phyloP scores from a whole-genome alignment of 2,329 filamentous ascomycete genomes.

The Penicillium rolfsii region DNA sequence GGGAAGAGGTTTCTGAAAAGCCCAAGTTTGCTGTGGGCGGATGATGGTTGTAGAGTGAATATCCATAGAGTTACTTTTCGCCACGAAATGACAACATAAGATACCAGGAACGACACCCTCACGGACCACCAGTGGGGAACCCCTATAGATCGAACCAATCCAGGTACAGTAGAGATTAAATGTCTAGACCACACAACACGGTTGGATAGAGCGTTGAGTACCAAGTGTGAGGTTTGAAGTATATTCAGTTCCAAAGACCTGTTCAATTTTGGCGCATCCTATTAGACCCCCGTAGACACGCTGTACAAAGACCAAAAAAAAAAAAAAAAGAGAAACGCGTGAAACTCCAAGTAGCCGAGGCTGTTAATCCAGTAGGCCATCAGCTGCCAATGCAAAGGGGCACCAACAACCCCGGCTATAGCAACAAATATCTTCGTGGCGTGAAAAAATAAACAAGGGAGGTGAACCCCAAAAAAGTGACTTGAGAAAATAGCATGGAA shows the following conservation, averaged over 20 bases:
- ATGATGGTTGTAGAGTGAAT: too few species aligned
- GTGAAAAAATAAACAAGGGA: slow-evolving; percentile 4
- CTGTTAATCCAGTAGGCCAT: slow-evolving; percentile 20
- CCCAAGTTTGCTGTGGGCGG: background rate
- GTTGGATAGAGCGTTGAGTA: background rate
- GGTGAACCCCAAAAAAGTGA: slow-evolving; percentile 1
- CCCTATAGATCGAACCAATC: background rate
- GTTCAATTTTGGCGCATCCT: slow-evolving; percentile 1
- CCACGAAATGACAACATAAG: background rate
- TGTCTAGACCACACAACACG: background rate
- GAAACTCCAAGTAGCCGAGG: slow-evolving; percentile 26
- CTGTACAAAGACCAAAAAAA: background rate
- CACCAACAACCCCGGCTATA: slow-evolving; percentile 14
- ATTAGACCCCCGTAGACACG: background rate
- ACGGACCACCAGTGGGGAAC: background rate
- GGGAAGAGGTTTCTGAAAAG: background rate
- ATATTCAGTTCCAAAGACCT: background rate
- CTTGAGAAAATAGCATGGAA: slow-evolving; percentile 1
- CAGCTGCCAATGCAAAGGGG: slow-evolving; percentile 24
- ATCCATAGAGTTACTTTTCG: background rate
- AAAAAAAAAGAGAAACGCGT: slow-evolving; percentile 15
- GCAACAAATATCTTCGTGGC: slow-evolving; percentile 19
- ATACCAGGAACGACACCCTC: background rate
- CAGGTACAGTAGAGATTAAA: background rate
- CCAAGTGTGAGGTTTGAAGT: background rate